phyloP scores from a whole-genome alignment of 345 rosid species.

The Salix arbutifolia region DNA sequence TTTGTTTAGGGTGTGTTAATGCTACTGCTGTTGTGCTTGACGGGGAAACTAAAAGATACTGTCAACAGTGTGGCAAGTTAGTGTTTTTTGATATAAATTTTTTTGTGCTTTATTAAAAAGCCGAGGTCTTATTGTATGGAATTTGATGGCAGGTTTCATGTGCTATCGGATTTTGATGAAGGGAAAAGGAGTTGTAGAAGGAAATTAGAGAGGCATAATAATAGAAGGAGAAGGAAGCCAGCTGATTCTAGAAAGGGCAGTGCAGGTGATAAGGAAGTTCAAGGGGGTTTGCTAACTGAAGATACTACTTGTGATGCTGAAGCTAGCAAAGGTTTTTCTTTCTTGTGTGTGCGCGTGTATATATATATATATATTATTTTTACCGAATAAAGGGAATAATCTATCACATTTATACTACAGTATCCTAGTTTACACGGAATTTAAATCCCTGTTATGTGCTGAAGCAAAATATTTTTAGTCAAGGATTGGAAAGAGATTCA shows the following conservation, averaged over 20 bases:
- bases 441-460: too few species aligned
- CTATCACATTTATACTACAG: background rate
- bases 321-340: constrained; percentile 52
- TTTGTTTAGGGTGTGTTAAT: constrained; percentile 81
- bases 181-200: constrained; percentile 90
- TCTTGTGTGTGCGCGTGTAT: too few species aligned
- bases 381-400: background rate
- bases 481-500: background rate
- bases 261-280: constrained; percentile 35
- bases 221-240: constrained; percentile 69
- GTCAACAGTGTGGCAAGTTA: constrained; percentile 99
- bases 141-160: constrained; percentile 61
- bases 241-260: constrained; percentile 31
- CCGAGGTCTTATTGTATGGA: background rate
- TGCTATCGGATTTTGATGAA: constrained; percentile 81
- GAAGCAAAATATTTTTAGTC: background rate
- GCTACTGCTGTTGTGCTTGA: constrained; percentile 56
- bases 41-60: constrained; percentile 78
- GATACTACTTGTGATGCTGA: constrained; percentile 48
- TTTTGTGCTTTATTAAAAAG: background rate
- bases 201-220: constrained; percentile 91
- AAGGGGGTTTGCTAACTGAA: constrained; percentile 36
- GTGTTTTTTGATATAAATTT: background rate
- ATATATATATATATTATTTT: too few species aligned
- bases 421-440: background rate